phyloP scores from a whole-genome alignment of 371 early-diverging fungal genomes.

The Syncephalastrum contaminatum region DNA sequence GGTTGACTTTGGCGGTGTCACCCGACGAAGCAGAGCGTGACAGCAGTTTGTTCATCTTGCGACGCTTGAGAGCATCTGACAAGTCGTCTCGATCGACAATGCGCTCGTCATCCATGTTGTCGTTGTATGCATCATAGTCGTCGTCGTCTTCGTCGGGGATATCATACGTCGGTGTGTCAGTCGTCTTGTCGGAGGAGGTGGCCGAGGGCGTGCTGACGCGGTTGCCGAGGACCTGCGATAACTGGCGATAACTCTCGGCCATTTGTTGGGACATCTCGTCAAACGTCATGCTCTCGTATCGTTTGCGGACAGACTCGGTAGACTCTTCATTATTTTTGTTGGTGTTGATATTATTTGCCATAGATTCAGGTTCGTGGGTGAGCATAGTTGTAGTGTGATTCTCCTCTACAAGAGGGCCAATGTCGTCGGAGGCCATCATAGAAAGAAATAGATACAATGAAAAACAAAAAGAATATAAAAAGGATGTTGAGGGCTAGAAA shows the following conservation, averaged over 20 bases:
- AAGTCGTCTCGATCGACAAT: constrained; percentile 13
- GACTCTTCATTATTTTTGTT: too few species aligned
- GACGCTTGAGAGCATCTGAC: constrained; percentile 44
- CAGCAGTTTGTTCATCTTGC: constrained; percentile 48
- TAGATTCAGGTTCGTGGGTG: too few species aligned
- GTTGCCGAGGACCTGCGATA: constrained; percentile 37
- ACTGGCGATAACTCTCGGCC: constrained; percentile 42
- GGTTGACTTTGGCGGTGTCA: constrained; percentile 88
- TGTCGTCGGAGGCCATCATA: too few species aligned
- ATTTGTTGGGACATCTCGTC: constrained; percentile 39
- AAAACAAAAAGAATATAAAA: constrained; percentile 4
- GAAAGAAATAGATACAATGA: neutral
- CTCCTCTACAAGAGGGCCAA: too few species aligned
- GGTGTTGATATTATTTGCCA: too few species aligned
- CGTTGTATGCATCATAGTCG: constrained; percentile 1
- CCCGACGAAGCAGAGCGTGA: constrained; percentile 76
- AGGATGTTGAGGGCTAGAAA: neutral
- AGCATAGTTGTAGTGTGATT: too few species aligned
- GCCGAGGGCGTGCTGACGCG: constrained; percentile 21
- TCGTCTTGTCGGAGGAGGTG: constrained; percentile 14
- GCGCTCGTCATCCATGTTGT: constrained; percentile 9
- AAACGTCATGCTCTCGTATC: constrained; percentile 47
- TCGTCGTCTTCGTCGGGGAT: constrained; percentile 16
- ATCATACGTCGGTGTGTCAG: constrained; percentile 12
- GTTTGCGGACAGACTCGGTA: constrained; percentile 19